Conservation (phyloP, 108 stramenopile species). For the Epipyxis sp. region DNA sequence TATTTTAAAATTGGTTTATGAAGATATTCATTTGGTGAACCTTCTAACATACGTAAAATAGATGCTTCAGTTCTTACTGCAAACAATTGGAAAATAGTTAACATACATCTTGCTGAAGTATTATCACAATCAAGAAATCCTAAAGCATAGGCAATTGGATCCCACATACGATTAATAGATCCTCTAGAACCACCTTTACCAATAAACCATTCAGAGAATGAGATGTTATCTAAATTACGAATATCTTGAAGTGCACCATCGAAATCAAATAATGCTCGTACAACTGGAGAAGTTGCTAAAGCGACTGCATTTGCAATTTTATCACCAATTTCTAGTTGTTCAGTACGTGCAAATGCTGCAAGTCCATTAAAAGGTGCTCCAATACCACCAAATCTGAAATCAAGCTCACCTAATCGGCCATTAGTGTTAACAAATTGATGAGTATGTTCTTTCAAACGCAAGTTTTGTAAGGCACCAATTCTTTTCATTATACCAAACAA, state of each 20-base stretch:
- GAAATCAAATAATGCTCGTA: constrained; percentile 85
- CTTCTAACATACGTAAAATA: constrained; percentile 87
- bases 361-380: constrained; percentile 88
- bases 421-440: constrained; percentile 92
- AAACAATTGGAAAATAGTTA: constrained; percentile 88
- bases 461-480: constrained; percentile 77
- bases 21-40: constrained; percentile 82
- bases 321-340: constrained; percentile 75
- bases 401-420: constrained; percentile 74
- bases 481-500: constrained; percentile 95
- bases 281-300: constrained; percentile 84
- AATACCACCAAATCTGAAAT: constrained; percentile 81
- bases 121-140: constrained; percentile 93
- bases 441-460: constrained; percentile 85
- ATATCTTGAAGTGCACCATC: constrained; percentile 88
- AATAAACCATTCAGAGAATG: constrained; percentile 93
- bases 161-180: constrained; percentile 88
- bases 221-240: constrained; percentile 87
- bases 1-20: constrained; percentile 92
- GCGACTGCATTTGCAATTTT: constrained; percentile 86
- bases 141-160: constrained; percentile 92
- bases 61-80: constrained; percentile 92
- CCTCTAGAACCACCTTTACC: constrained; percentile 80
- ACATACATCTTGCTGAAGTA: constrained; percentile 90
- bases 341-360: constrained; percentile 82